Evolutionary conservation across 225 moss, liverwort and hornwort genomes (phyloP), one percentile per base, ranked within the genome.

Genomic region (Physcomitrium patens): DNA sequence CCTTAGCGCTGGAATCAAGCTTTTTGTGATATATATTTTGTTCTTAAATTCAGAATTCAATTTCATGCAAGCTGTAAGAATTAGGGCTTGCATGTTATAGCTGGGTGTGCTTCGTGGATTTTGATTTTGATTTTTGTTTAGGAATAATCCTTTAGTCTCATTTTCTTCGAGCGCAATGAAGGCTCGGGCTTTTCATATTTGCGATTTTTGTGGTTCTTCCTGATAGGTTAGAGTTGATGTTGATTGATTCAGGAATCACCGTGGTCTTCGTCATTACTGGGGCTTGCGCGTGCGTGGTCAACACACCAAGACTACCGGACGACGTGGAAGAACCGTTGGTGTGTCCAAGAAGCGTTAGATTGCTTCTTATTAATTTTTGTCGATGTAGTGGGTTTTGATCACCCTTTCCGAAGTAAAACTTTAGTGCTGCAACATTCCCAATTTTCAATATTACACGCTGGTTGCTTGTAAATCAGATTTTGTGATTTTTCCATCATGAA

Each of bases 281-380:
- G 90, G 94, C 73, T 74, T 94, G 76, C 89, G 90, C 51, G 94
- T 94, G 14, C 94, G 92, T 43, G 94, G 92, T 52, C 92, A 94
- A 82, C 92, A 94, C 77, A 94, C 92, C 3, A 94, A 94, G 86
- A 94, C 94, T 3, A 94, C 90, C 19, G 90, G 92, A 66, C 87
- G 89, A 42, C 89, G 89, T 80, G 90, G 92, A 78, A 83, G 94
- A 84, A 94, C 89, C 28, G 94, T 94, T 47, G 94, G 94, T 86
- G 94, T 92, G 77, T 90, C 92, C 0, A 94, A 94, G 89, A 94
- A 94, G 87, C 84, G 94, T 12, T 94, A 90, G 75, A 71, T 63
- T 71, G 55, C 64, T 47, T 43, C 18, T 61, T 51, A 37, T 41
- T 12, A 49, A 48, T 27, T 75, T 15, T 77, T 47, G 31, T 37